A percentile compares a stretch with the other conserved stretches of the same genome.
phyloP scores from a whole-genome alignment of 1,284 basidiomycete species.

The Lignosus rhinocerotis region DNA sequence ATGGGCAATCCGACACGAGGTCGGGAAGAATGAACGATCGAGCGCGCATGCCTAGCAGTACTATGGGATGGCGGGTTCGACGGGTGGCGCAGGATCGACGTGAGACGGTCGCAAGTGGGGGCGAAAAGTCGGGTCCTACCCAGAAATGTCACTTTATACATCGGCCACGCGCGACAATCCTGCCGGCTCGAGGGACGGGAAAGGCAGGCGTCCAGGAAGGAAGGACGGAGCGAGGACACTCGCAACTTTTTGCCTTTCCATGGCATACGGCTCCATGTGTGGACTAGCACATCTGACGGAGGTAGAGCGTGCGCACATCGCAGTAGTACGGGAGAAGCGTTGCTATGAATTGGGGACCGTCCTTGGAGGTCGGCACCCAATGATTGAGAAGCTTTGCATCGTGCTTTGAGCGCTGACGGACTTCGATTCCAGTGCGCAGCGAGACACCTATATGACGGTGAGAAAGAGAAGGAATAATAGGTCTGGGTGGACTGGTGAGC shows the following conservation, averaged over 20 bases:
- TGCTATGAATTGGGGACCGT: not conserved
- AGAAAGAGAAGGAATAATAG: not conserved
- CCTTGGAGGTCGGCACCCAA: not conserved
- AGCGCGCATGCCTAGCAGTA: slow-evolving; percentile 7
- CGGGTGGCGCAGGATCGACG: not conserved
- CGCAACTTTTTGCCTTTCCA: slow-evolving; percentile 15
- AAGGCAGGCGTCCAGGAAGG: slow-evolving; percentile 2
- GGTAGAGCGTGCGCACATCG: slow-evolving; percentile 13
- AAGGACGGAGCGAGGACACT: not conserved
- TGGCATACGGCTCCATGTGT: slow-evolving; percentile 3
- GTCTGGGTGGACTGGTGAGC: not conserved
- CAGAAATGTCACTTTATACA: slow-evolving; percentile 11
- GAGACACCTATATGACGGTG: not conserved
- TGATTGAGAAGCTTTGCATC: slow-evolving; percentile 2
- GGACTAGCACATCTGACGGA: not conserved
- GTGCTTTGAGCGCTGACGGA: not conserved
- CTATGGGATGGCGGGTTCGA: not conserved
- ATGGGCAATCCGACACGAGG: slow-evolving; percentile 29
- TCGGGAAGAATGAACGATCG: slow-evolving; percentile 29
- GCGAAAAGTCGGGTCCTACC: not conserved
- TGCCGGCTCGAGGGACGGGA: slow-evolving; percentile 11
- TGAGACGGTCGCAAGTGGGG: not conserved
- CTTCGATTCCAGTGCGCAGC: not conserved
- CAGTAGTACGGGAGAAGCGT: slow-evolving; percentile 1
- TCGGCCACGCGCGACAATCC: slow-evolving; percentile 3